Evolutionary conservation across 352 stramenopile species (phyloP).

Genomic region (Globisporangium irregulare): DNA sequence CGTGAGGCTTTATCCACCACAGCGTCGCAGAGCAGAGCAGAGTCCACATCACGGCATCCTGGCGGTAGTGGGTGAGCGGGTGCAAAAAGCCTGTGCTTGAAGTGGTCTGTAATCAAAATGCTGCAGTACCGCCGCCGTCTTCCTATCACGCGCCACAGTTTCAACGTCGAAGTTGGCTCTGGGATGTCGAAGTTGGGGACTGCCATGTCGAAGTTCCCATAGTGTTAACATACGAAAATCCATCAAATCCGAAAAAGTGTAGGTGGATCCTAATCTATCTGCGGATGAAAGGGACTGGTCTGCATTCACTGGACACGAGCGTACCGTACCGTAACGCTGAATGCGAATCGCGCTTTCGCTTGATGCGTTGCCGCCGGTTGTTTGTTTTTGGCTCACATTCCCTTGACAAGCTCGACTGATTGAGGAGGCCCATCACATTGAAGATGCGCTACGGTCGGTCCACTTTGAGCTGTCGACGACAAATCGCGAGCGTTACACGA

Average conservation of each 20-base stretch:
- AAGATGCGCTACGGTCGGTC: background rate
- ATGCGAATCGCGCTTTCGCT: conserved; percentile 6
- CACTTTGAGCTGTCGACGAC: conserved; percentile 1
- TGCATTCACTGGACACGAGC: background rate
- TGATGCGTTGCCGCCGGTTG: background rate
- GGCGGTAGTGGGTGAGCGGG: background rate
- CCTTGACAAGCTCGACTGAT: background rate
- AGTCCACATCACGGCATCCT: background rate
- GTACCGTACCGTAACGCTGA: background rate
- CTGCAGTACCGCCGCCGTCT: background rate
- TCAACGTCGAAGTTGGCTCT: background rate
- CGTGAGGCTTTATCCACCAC: background rate
- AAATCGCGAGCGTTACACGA: background rate
- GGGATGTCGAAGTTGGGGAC: background rate
- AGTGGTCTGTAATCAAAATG: background rate
- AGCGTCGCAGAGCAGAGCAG: background rate
- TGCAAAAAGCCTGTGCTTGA: background rate
- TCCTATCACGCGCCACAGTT: background rate
- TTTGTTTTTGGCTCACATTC: background rate
- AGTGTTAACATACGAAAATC: background rate
- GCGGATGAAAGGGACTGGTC: background rate
- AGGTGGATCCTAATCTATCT: background rate
- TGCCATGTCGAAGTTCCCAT: background rate
- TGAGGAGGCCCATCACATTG: conserved; percentile 1
- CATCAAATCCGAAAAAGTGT: background rate